Base-by-base conservation (phyloP, 2,329 filamentous ascomycete genomes). In the Alternaria rosae region DNA sequence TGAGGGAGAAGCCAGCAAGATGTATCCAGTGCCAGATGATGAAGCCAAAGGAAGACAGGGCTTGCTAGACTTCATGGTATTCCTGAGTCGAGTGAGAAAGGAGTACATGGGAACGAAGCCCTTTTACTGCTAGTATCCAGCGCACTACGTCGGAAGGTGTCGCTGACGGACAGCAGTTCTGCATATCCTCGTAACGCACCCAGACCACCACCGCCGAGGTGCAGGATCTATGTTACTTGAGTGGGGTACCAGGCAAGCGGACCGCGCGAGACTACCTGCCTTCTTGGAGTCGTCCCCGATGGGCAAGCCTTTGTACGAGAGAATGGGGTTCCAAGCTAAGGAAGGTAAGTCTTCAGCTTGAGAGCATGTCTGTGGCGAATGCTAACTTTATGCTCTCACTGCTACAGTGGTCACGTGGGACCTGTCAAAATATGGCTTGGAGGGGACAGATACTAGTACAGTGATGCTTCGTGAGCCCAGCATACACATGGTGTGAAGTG, bases 211-310 rank as follows among this genome's bases (percentile, higher is more conserved):
- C 35, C 70, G 82, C 6, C 75, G 75, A 52, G 82, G 82, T 1
- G 79, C 82, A 25, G 82, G 81, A 0, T 68, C 70, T 1, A 66
- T 79, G 70, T 68, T 80, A 9, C 51, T 84, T 54, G 62, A 77
- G 23, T 80, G 78, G 77, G 82, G 82, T 1, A 63, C 77, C 6
- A 67, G 75, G 25, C 66, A 77, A 62, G 82, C 82, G 21, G 82
- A 84, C 63, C 66, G 71, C 44, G 66, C 76, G 15, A 73, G 78
- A 1, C 51, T 85, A 20, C 77, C 77, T n/a, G 68, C 70, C 3
- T 84, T 79, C 64, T 64, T 85, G 9, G 82, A 84, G 59, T 73
- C 80, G 4, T 79, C 78, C 10, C 70, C 75, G 10, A 73, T 75
- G 54, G 83, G 82, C 0, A 76, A 70, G 51, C 76, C 75, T 8